Percentiles rank a stretch among this genome's conserved stretches.
Evolutionary conservation across 2,329 filamentous ascomycete species (phyloP).

Genomic region (Aspergillus versicolor): DNA sequence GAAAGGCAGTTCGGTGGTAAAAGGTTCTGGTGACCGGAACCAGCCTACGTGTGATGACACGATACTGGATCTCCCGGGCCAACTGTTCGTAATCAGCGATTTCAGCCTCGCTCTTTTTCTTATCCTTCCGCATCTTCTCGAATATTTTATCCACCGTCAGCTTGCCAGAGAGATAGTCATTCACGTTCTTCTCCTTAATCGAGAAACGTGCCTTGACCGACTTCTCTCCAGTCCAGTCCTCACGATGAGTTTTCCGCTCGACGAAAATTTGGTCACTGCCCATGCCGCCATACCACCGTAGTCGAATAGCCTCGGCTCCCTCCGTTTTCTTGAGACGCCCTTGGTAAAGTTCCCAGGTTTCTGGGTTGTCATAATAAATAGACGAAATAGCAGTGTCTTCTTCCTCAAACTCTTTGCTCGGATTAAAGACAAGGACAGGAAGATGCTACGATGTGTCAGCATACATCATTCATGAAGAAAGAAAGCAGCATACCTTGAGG

Average conservation of each 20-base stretch:
- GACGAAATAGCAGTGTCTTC: conserved; percentile 94
- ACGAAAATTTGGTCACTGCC: conserved; percentile 92
- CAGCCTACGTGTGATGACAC: conserved; percentile 81
- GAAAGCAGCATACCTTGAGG: conserved; percentile 64
- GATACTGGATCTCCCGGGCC: conserved; percentile 90
- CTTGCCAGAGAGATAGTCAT: conserved; percentile 80
- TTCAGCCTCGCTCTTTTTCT: conserved; percentile 88
- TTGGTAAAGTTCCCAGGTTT: conserved; percentile 91
- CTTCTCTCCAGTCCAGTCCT: conserved; percentile 99
- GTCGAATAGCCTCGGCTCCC: conserved; percentile 91
- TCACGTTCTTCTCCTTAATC: conserved; percentile 96
- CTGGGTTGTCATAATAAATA: conserved; percentile 95
- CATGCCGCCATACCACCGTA: conserved; percentile 98
- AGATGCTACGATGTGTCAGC: conserved; percentile 60
- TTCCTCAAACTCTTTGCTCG: conserved; percentile 90
- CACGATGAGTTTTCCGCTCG: conserved; percentile 95
- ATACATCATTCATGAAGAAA: not conserved
- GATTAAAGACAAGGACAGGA: conserved; percentile 94
- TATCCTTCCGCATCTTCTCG: conserved; percentile 92
- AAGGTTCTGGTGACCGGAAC: conserved; percentile 90
- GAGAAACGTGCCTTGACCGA: conserved; percentile 96
- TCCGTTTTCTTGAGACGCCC: conserved; percentile 97
- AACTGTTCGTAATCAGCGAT: conserved; percentile 87
- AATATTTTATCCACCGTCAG: conserved; percentile 87
- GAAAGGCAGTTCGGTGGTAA: conserved; percentile 97